A percentile compares a stretch with the other conserved stretches of the same genome.
Evolutionary conservation across 306 rosid species (phyloP).

Genomic region (Cucurbita maxima): DNA sequence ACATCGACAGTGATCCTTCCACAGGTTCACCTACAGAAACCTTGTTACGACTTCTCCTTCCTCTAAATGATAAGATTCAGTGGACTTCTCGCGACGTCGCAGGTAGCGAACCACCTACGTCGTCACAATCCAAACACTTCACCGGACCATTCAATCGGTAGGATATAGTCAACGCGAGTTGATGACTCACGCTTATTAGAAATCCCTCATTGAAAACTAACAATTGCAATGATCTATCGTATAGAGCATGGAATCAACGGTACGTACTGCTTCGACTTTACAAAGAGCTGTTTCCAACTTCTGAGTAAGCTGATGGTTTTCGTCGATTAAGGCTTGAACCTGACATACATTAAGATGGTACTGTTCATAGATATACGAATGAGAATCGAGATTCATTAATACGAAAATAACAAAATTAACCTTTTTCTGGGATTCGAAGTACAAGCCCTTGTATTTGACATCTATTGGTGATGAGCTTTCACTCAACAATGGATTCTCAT

Average conservation of each 20-base stretch:
- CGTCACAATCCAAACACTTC: too few relatives aligned
- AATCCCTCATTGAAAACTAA: too few relatives aligned
- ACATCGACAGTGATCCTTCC: too few relatives aligned
- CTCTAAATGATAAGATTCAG: too few relatives aligned
- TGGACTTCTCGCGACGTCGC: too few relatives aligned
- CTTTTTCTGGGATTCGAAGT: conserved; percentile 45
- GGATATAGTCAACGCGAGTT: too few relatives aligned
- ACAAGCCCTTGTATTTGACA: conserved; percentile 24
- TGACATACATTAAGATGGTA: conserved; percentile 7
- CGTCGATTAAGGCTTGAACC: conserved; percentile 36
- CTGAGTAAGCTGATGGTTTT: conserved; percentile 26
- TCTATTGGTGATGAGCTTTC: conserved; percentile 15
- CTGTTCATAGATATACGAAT: not conserved
- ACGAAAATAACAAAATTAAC: conserved; percentile 11
- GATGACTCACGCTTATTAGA: too few relatives aligned
- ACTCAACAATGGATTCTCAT: conserved; percentile 3
- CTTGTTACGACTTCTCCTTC: too few relatives aligned
- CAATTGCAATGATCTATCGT: too few relatives aligned
- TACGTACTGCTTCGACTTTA: conserved; percentile 57
- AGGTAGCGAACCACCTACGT: too few relatives aligned
- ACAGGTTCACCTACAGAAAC: too few relatives aligned
- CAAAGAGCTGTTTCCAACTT: conserved; percentile 39
- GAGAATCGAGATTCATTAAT: not conserved
- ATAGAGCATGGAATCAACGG: not conserved
- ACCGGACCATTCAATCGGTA: too few relatives aligned